Percentiles rank a stretch among this genome's conserved stretches.
Evolutionary conservation across 1,284 basidiomycete genomes (phyloP).

Genomic region (Rugosomyces carneus): DNA sequence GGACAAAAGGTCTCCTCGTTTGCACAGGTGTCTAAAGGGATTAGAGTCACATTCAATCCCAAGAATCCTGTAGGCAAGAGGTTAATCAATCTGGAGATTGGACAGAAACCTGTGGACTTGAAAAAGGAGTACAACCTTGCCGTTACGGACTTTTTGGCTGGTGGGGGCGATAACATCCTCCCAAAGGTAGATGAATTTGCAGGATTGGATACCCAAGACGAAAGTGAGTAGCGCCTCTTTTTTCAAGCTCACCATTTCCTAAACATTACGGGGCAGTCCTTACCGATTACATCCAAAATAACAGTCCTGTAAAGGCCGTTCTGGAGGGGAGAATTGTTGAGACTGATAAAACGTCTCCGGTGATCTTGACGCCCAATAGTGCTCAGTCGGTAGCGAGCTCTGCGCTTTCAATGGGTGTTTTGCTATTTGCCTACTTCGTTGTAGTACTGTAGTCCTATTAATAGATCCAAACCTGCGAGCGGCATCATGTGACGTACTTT

Average conservation of each 20-base stretch:
- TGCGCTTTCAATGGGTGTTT: background rate
- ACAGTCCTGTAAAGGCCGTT: background rate
- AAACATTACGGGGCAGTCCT: background rate
- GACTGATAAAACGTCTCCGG: conserved; percentile 1
- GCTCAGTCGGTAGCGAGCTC: background rate
- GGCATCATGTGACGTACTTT: background rate
- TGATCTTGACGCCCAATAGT: background rate
- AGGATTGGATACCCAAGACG: conserved; percentile 3
- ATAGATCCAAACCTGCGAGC: too few species aligned
- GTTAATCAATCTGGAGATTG: conserved; percentile 9
- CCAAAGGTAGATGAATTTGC: conserved; percentile 3
- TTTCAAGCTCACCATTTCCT: background rate
- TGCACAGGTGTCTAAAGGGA: conserved; percentile 3
- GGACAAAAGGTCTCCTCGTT: conserved; percentile 6
- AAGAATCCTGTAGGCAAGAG: conserved; percentile 4
- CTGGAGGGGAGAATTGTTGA: conserved; percentile 1
- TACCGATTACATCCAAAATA: background rate
- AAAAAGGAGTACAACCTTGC: conserved; percentile 5
- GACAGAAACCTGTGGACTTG: conserved; percentile 2
- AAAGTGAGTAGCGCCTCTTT: background rate
- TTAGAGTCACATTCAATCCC: conserved; percentile 7
- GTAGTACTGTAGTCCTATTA: background rate
- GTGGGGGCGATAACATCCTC: conserved; percentile 10
- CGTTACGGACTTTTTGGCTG: conserved; percentile 5
- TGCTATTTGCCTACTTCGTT: background rate